A percentile compares a stretch with the other conserved stretches of the same genome.
These are phyloP conservation scores for slime mould (Dictyostelium discoideum) DNA, from an alignment of 78 protist species.

Conservation along the genomic window DNA sequence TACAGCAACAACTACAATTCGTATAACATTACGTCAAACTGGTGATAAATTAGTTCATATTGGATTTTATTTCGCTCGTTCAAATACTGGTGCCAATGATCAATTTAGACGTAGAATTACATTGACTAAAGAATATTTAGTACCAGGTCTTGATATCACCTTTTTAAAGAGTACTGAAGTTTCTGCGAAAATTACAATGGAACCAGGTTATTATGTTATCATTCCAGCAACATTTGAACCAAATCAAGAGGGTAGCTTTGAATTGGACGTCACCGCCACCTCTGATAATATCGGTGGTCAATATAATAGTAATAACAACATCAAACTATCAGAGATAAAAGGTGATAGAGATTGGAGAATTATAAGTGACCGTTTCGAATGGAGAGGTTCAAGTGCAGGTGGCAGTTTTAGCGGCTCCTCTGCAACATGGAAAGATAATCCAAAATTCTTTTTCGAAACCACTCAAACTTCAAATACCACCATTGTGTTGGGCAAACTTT, in stretches of 20 bases:
- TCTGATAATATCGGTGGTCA: neutral
- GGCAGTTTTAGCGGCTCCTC: conserved; percentile 73
- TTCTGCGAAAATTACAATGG: conserved; percentile 33
- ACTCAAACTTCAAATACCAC: neutral
- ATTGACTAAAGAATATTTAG: conserved; percentile 28
- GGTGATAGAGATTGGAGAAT: conserved; percentile 48
- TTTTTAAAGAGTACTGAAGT: conserved; percentile 52
- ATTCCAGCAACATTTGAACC: conserved; percentile 78
- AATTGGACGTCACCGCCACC: conserved; percentile 26
- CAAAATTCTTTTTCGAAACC: conserved; percentile 67
- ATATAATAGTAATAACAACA: neutral
- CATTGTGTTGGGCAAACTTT: conserved; percentile 14
- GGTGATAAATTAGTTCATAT: conserved; percentile 67
- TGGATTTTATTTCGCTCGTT: conserved; percentile 57
- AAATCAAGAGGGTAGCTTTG: conserved; percentile 60
- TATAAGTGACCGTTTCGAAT: conserved; percentile 17
- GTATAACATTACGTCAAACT: conserved; percentile 49
- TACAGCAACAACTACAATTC: neutral
- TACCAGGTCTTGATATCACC: conserved; percentile 69
- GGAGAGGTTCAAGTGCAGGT: conserved; percentile 71
- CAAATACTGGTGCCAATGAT: neutral
- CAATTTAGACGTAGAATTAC: neutral
- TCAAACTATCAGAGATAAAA: conserved; percentile 13
- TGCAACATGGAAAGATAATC: conserved; percentile 76
- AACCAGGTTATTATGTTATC: conserved; percentile 55